Evolutionary conservation across 2,329 filamentous ascomycete species (phyloP).

Genomic region (Boeremia lycopersici): DNA sequence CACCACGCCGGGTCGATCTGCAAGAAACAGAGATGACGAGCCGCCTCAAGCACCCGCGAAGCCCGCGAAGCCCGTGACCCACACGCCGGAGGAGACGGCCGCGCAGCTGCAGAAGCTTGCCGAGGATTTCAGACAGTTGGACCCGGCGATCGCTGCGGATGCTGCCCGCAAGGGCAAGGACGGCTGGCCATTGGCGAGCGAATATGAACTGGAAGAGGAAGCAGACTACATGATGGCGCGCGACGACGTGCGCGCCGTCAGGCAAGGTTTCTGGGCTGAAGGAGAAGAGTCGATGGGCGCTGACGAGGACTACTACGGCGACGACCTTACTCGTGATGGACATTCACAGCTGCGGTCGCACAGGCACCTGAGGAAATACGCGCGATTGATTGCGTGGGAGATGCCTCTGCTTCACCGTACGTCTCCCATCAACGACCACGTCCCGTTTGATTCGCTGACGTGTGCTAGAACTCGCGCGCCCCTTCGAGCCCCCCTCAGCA

Average conservation of each 20-base stretch:
- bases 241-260: constrained; percentile 20
- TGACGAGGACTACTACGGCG: constrained; percentile 70
- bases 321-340: constrained; percentile 82
- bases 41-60: constrained; percentile 17
- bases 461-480: constrained; percentile 75
- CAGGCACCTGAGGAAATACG: constrained; percentile 86
- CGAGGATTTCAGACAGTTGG: constrained; percentile 30
- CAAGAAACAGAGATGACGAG: constrained; percentile 23
- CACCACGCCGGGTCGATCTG: constrained; percentile 29
- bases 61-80: not conserved
- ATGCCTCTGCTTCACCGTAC: constrained; percentile 88
- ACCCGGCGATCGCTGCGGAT: constrained; percentile 30
- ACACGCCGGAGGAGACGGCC: constrained; percentile 19
- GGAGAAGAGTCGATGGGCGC: constrained; percentile 59
- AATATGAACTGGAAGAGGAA: constrained; percentile 27
- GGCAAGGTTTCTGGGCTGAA: constrained; percentile 45
- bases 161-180: constrained; percentile 32
- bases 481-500: constrained; percentile 61
- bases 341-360: constrained; percentile 89
- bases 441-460: not conserved
- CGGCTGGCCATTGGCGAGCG: constrained; percentile 23
- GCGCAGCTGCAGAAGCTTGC: constrained; percentile 31
- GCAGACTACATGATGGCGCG: constrained; percentile 35
- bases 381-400: constrained; percentile 89
- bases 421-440: constrained; percentile 43